A percentile compares a stretch with the other conserved stretches of the same genome.
These are phyloP conservation scores for Nosema granulosis DNA, from an alignment of 371 early-diverging fungal species.

Conservation along the genomic window DNA sequence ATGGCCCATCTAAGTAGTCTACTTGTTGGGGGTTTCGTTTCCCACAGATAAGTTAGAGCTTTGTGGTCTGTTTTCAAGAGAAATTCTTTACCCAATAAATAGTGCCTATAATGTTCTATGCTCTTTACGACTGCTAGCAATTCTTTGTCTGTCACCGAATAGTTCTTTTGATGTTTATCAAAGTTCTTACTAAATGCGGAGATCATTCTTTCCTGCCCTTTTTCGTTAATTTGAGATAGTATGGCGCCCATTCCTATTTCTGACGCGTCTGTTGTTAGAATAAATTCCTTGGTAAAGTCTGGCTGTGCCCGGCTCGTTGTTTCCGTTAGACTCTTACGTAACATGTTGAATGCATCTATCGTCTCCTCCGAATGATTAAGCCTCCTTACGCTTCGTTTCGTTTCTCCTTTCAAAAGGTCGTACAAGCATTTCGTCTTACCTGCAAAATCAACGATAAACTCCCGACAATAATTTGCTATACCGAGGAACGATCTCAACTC, in stretches of 20 bases:
- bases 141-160: constrained; percentile 12
- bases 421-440: too few species aligned
- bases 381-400: too few species aligned
- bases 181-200: too few species aligned
- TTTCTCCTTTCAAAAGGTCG: too few species aligned
- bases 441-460: too few species aligned
- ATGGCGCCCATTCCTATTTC: constrained; percentile 28
- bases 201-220: too few species aligned
- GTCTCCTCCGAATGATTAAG: too few species aligned
- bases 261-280: constrained; percentile 50
- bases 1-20: constrained; percentile 10
- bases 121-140: not conserved
- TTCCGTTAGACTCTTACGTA: not conserved
- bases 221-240: constrained; percentile 22
- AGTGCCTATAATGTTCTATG: constrained; percentile 1
- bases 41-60: not conserved
- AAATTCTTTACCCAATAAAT: constrained; percentile 8
- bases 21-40: not conserved
- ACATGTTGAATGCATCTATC: too few species aligned
- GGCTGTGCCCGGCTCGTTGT: not conserved
- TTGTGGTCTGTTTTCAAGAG: not conserved
- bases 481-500: constrained; percentile 44
- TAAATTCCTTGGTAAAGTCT: constrained; percentile 32
- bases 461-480: constrained; percentile 20
- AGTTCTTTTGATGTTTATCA: too few species aligned